Evolutionary conservation across 2,329 filamentous ascomycete genomes (phyloP), one percentile per base, ranked within the genome.

Genomic region (Elsinoe batatas): DNA sequence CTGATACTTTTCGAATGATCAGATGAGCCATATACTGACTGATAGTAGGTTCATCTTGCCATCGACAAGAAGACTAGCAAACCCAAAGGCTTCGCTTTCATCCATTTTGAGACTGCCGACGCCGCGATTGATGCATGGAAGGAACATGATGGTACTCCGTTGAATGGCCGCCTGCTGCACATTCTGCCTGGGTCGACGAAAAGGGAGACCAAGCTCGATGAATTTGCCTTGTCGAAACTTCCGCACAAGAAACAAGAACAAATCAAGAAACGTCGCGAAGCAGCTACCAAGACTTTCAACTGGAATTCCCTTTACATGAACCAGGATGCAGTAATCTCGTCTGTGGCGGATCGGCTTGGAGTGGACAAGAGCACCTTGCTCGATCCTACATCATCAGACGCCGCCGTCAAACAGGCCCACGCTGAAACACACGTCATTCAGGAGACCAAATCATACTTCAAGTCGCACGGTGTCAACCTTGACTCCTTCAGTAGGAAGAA

Each of bases 261-360:
- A 64, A 87, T 97, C 62, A 88, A 87, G 68, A 87, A 87, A 65
- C 94, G 88, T 72, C 79, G 84, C 50, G 85, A 91, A 64, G 88
- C 91, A 18, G 79, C 87, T 7, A 85, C 84, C 30, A 82, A 80
- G 49, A 83, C 81, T 1, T 97, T 97, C 73, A 95, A 91, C 68
- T 98, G 93, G 93, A 98, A 98, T 74, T 91, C 91, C n/a, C 76
- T 98, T n/a, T 98, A 93, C 71, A 94, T 98, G 87, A 96, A 87
- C 71, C 87, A 69, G 68, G 91, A 98, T 74, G 88, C 93, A 51
- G 90, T 98, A 53, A 91, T 96, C 72, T 83, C 88, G 49, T 94
- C 91, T 5, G 82, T 95, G 59, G 89, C 93, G 47, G 82, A 85
- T 66, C 85, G 91, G 54, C 78, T 98, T 57, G 91, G 91, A 46